Base-by-base conservation (phyloP, 176 grass and related monocot genomes). In the Aegilops longissima region DNA sequence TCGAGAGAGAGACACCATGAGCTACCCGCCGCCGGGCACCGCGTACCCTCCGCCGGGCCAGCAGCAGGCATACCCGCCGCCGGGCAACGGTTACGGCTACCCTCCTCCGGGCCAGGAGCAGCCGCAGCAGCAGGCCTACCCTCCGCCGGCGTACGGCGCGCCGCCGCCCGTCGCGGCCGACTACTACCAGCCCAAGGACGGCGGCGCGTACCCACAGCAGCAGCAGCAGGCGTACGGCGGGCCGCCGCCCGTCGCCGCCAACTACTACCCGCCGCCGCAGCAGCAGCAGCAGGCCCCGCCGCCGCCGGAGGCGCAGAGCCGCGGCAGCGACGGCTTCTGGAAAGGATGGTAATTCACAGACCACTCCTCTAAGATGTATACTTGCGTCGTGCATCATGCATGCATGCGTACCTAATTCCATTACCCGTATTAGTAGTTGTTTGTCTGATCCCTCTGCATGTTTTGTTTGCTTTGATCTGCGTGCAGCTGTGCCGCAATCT, bases 401-500 rank as follows among this genome's bases (percentile, higher is more conserved):
- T 54, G 54, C 54, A 59, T 21, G 54, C 54, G 21, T 59, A 4
- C 54, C 18, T 20, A 58, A 58, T 0, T 58, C 52, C 52, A 20
- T 40, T 25, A 7, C 54, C 54, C 18, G 6, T 59, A 59, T 59
- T 21, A 59, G 18, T 59, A 59, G 7, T 17, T 21, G 54, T 9
- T 21, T 2, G 18, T 9, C 54, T 21, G 18, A 59, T 59, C 18
- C 18, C 0, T 59, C 54, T 59, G 1, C 31, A 21, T 54, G 79
- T 7, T 24, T 29, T 54, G 79, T 7, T 24, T 29, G 23, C 13
- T 3, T 8, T 51, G 16, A 5, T 51, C 33, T 34, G 54, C 61
- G 65, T 69, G 83, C 93, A 95, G 93, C 20, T 87, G 89, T 54
- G 93, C 93, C 14, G 93, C 61, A 2, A 38, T 95, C 24, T 95